Evolutionary conservation across 2,329 filamentous ascomycete species (phyloP).

Genomic region (Calonectria multiphialidica): DNA sequence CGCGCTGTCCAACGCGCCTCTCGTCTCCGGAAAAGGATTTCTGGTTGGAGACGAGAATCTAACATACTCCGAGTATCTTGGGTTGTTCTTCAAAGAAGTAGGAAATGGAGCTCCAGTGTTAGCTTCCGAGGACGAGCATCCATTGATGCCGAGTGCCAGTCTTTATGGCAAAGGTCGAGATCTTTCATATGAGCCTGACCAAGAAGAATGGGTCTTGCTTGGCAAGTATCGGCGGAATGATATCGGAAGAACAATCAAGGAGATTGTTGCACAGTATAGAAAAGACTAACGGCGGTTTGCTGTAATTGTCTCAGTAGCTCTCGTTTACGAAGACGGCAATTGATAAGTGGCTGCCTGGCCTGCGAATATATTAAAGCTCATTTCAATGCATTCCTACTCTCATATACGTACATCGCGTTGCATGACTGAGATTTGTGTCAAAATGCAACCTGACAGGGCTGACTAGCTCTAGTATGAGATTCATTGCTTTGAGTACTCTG

Average conservation of each 20-base stretch:
- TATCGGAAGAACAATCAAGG: not conserved
- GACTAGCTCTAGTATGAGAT: too few species aligned
- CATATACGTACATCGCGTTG: too few species aligned
- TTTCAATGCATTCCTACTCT: too few species aligned
- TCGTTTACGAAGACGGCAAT: too few species aligned
- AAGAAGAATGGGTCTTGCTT: not conserved
- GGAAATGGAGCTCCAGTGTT: not conserved
- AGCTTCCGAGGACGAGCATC: not conserved
- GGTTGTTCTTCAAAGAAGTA: not conserved
- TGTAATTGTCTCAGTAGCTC: too few species aligned
- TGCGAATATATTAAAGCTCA: too few species aligned
- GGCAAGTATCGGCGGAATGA: not conserved
- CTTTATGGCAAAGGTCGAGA: not conserved
- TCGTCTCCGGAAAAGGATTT: not conserved
- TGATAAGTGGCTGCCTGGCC: too few species aligned
- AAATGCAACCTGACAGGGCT: too few species aligned
- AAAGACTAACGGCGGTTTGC: not conserved
- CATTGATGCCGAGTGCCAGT: not conserved
- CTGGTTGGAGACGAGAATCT: not conserved
- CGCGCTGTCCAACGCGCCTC: not conserved
- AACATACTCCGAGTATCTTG: not conserved
- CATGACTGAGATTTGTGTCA: too few species aligned
- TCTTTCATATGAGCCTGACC: not conserved
- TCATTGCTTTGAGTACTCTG: too few species aligned
- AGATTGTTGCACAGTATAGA: not conserved